Evolutionary conservation across 2,329 filamentous ascomycete species (phyloP), one percentile per base, ranked within the genome.

Genomic region (Alternaria brassicae): DNA sequence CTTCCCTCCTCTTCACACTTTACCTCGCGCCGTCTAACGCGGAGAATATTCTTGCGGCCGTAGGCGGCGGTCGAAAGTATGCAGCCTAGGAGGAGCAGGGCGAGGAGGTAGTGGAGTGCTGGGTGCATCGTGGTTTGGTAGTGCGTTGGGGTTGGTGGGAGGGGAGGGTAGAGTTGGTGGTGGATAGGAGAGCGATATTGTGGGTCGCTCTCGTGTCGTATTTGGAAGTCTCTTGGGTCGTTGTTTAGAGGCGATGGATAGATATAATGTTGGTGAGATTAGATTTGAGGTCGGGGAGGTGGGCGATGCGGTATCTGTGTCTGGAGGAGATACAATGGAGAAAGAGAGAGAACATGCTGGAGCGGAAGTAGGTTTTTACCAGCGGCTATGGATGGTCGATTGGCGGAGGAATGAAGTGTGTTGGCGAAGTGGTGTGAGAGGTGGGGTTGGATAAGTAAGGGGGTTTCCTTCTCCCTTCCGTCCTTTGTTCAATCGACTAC

Each of bases 301-400:
- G 32, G 0, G 2, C 7, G 32, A 8, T n/a, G 32, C 32, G 2
- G 32, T n/a, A n/a, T 0, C 4, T 36, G 32, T 15, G 32, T 6
- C 8, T 36, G 5, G 1, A 34, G 1, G 3, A 15, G 6, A 2
- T 2, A 3, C 6, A 15, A n/a, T 4, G 7, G 1, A 34, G 32
- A n/a, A 5, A n/a, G 1, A 34, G 32, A 7, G 13, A 5, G 6
- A 37, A 17, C 6, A 37, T 37, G 34, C 6, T 2, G 3, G 13
- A 36, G 3, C 12, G 5, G 15, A 1, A 7, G 6, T 36, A 7
- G 15, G 32, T 7, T 1, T n/a, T 36, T 6, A n/a, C 3, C 13
- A 1, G 12, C 6, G 15, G 6, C n/a, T 1, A 6, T 17, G 32
- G 3, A 3, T 1, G 6, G 15, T n/a, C 15, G 1, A 17, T 1